phyloP scores from a whole-genome alignment of 2,329 filamentous ascomycete genomes.

The Paraphoma chrysanthemicola region DNA sequence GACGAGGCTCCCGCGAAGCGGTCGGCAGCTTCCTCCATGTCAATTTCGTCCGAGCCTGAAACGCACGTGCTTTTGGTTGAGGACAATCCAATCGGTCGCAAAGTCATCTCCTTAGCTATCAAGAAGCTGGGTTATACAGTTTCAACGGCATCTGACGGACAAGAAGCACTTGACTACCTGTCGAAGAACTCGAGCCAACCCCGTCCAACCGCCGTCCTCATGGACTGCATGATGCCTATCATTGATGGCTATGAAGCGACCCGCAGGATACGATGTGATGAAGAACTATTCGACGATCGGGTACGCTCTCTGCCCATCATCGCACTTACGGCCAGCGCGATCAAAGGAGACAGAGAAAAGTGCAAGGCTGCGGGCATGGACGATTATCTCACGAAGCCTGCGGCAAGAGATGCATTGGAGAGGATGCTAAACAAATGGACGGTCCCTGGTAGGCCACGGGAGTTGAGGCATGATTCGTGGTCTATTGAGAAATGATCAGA shows the following conservation, averaged over 20 bases:
- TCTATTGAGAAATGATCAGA: not conserved
- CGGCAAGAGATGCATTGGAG: constrained; percentile 2
- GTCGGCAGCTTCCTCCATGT: not conserved
- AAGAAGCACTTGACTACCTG: constrained; percentile 27
- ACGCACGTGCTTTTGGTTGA: constrained; percentile 40
- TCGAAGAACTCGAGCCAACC: constrained; percentile 16
- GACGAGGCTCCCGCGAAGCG: not conserved
- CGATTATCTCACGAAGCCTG: constrained; percentile 11
- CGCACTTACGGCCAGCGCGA: constrained; percentile 73
- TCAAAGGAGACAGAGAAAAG: constrained; percentile 9
- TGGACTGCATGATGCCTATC: constrained; percentile 43
- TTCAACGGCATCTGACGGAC: constrained; percentile 29
- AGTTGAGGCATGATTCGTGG: not conserved
- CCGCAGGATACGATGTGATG: constrained; percentile 56
- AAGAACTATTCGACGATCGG: constrained; percentile 47
- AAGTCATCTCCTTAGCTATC: constrained; percentile 31
- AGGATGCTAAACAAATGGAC: constrained; percentile 6
- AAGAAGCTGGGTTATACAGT: constrained; percentile 24
- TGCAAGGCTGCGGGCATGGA: constrained; percentile 9
- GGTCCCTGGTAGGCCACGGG: not conserved
- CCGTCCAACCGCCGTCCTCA: constrained; percentile 28
- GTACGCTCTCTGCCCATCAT: constrained; percentile 74
- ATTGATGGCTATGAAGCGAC: constrained; percentile 39
- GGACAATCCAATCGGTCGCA: constrained; percentile 46
- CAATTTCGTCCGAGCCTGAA: not conserved